Evolutionary conservation across 2,329 filamentous ascomycete species (phyloP).

Genomic region (Diaporthe sp.): DNA sequence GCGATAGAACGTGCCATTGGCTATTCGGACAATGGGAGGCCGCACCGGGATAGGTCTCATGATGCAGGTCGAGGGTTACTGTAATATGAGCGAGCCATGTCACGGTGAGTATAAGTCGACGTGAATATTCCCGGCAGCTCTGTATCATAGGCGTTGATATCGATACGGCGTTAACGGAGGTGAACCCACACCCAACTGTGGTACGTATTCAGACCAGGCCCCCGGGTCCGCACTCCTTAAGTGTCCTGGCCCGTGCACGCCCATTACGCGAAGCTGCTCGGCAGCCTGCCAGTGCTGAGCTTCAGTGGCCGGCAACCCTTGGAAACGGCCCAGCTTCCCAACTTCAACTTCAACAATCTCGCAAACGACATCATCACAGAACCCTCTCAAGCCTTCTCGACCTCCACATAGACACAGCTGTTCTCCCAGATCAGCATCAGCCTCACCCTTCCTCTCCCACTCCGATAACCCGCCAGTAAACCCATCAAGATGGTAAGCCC

Average conservation of each 20-base stretch:
- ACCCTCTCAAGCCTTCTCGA: not conserved
- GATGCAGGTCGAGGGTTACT: conserved; percentile 21
- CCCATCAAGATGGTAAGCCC: conserved; percentile 63
- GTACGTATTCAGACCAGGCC: not conserved
- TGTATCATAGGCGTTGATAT: not conserved
- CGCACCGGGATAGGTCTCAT: conserved; percentile 54
- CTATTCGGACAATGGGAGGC: conserved; percentile 76
- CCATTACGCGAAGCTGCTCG: conserved; percentile 39
- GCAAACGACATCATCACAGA: not conserved
- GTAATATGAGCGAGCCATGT: conserved; percentile 13
- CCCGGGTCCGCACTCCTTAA: not conserved
- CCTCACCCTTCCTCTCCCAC: conserved; percentile 24
- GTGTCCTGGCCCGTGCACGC: conserved; percentile 29
- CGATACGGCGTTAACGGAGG: conserved; percentile 1
- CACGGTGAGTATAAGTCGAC: not conserved
- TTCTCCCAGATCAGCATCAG: not conserved
- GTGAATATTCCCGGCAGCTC: not conserved
- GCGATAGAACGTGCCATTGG: conserved; percentile 86
- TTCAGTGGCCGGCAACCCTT: conserved; percentile 8
- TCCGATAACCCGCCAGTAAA: not conserved
- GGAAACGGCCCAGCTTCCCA: not conserved
- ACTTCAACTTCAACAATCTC: conserved; percentile 31
- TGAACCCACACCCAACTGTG: not conserved
- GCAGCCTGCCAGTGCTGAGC: conserved; percentile 37
- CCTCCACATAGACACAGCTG: not conserved